phyloP scores from a whole-genome alignment of 257 asterid species.

The Pogostemon cablin region DNA sequence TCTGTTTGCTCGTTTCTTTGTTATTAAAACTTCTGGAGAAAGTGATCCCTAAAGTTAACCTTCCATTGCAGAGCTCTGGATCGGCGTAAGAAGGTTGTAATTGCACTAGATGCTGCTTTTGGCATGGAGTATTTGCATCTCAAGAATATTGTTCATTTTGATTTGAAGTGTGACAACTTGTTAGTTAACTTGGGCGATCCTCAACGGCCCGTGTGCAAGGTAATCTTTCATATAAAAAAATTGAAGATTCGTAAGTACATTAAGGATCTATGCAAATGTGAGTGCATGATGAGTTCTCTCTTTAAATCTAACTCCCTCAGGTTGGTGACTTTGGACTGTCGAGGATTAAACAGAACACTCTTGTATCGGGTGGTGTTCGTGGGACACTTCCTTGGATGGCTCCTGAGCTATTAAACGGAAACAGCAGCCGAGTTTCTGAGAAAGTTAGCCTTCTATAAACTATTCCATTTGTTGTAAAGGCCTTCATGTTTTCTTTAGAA shows the following conservation, averaged over 20 bases:
- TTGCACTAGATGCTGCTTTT: constrained; percentile 86
- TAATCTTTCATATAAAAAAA: constrained; percentile 24
- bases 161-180: constrained; percentile 90
- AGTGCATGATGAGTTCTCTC: not conserved
- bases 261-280: not conserved
- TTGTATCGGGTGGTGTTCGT: constrained; percentile 87
- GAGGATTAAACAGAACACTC: constrained; percentile 76
- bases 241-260: too few species aligned
- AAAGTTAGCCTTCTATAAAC: constrained; percentile 48
- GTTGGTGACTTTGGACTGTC: constrained; percentile 93
- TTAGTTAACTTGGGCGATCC: constrained; percentile 89
- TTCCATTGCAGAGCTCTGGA: constrained; percentile 59
- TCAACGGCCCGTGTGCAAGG: constrained; percentile 90
- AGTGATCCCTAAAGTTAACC: constrained; percentile 14
- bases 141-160: constrained; percentile 81
- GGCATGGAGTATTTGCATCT: constrained; percentile 91
- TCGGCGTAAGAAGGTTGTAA: constrained; percentile 60
- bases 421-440: constrained; percentile 73
- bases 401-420: constrained; percentile 81
- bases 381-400: constrained; percentile 99
- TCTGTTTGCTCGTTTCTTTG: constrained; percentile 13
- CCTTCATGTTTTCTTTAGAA: too few species aligned
- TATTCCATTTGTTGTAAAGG: not conserved
- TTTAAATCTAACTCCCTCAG: constrained; percentile 33
- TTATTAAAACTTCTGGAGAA: not conserved